Percentiles rank a stretch among this genome's conserved stretches.
phyloP scores from a whole-genome alignment of 306 rosid genomes.

The Cicer chorassanicum region DNA sequence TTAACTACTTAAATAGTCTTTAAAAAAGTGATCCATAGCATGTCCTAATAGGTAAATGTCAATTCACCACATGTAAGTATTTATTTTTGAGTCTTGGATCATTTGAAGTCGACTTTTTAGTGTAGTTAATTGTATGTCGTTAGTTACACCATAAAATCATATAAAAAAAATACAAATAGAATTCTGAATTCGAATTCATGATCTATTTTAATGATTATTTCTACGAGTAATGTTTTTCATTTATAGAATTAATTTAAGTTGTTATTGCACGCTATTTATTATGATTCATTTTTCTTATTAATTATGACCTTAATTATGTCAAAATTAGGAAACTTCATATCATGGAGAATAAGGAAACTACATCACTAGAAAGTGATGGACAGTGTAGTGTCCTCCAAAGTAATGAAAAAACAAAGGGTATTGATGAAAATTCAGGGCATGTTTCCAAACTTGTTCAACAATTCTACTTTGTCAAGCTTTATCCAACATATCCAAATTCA shows the following conservation, averaged over 20 bases:
- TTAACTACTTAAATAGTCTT: not conserved
- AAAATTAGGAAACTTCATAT: not conserved
- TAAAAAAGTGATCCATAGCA: not conserved
- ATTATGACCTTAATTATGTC: not conserved
- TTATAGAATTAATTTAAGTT: too few species aligned
- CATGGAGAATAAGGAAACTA: slow-evolving; percentile 32
- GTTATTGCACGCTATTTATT: too few species aligned
- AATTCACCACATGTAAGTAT: not conserved
- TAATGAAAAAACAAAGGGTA: not conserved
- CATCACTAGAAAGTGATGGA: not conserved
- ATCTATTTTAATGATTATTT: too few species aligned
- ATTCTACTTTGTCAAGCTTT: slow-evolving; percentile 39
- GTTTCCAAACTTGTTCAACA: slow-evolving; percentile 30
- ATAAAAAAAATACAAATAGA: too few species aligned
- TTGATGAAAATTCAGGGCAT: slow-evolving; percentile 10
- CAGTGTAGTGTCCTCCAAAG: not conserved
- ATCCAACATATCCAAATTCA: slow-evolving; percentile 42
- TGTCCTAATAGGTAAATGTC: not conserved
- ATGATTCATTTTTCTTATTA: not conserved
- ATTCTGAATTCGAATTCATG: too few species aligned
- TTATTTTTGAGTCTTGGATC: not conserved
- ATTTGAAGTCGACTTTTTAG: too few species aligned
- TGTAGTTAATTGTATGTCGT: too few species aligned
- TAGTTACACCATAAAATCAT: too few species aligned
- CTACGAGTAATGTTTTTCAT: not conserved